Evolutionary conservation across 805 yeast species (phyloP), one percentile per base, ranked within the genome.

Genomic region (Zygotorulaspora florentina): DNA sequence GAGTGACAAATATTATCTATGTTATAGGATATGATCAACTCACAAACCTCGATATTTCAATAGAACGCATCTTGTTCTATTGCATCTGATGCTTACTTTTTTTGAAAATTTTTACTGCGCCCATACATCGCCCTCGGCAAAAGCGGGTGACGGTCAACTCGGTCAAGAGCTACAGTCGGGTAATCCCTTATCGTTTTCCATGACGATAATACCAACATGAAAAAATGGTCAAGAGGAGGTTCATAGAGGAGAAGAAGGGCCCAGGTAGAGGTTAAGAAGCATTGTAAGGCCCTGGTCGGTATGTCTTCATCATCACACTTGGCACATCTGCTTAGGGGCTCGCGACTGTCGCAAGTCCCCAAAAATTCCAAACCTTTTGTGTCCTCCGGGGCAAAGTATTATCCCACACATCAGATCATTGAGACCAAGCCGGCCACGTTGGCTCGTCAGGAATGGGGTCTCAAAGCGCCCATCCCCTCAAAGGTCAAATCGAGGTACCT

Each of bases 371-470:
- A 52, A 28, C 51, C 52, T 10, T 33, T 53, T 35, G 43, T 49
- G 35, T 49, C 48, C n/a, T 33, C 53, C 5, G 50, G 53, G 7
- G 53, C 54, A 18, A 51, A 53, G 12, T 54, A 45, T 40, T 51
- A 46, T 36, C 95, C 95, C 20, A 78, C 86, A 0, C 89, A 83
- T 58, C 95, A 86, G 62, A 72, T 84, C 35, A 74, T 87, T 33
- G 83, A 77, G 63, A 81, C 93, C 0, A 80, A 85, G 42, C 77
- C 81, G 40, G 72, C 85, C 7, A 74, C 84, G 39, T 75, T 82
- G 37, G 62, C 72, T 11, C 59, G 87, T 66, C 81, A 84, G 50
- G 86, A 85, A 64, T 87, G 77, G 74, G 96, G 96, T 57, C 66
- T 87, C 48, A 87, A 87, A 60, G 70, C 81, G 37, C 71, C 85